A percentile compares a stretch with the other conserved stretches of the same genome.
Conservation (phyloP, 2,329 filamentous ascomycete genomes). For the Xylaria sp. region DNA sequence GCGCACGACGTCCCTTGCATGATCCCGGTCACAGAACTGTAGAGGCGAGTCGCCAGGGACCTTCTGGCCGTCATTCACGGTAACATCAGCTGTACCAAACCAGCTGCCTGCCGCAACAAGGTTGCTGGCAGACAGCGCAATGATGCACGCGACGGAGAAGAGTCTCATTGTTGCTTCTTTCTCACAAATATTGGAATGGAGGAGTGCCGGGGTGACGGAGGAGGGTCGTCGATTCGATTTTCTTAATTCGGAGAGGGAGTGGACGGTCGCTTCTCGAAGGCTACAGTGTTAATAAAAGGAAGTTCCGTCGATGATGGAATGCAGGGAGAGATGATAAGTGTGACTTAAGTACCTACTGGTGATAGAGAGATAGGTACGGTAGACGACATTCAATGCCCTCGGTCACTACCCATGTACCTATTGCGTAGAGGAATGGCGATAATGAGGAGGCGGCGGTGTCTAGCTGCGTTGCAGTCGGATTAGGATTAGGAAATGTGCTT, state of each 20-base stretch:
- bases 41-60: slow-evolving; percentile 90
- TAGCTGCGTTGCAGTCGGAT: slow-evolving; percentile 23
- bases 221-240: not conserved
- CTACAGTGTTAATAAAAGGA: not conserved
- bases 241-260: not conserved
- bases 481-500: slow-evolving; percentile 22
- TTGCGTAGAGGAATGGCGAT: slow-evolving; percentile 9
- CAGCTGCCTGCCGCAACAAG: slow-evolving; percentile 59
- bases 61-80: slow-evolving; percentile 64
- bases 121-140: slow-evolving; percentile 52
- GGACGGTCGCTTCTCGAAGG: not conserved
- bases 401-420: not conserved
- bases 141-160: slow-evolving; percentile 56
- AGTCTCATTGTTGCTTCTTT: slow-evolving; percentile 50
- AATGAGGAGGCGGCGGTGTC: slow-evolving; percentile 25
- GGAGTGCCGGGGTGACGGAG: not conserved
- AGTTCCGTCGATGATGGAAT: slow-evolving; percentile 1
- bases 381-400: not conserved
- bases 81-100: slow-evolving; percentile 61
- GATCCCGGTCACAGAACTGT: slow-evolving; percentile 75
- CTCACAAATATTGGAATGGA: not conserved
- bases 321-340: not conserved
- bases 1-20: slow-evolving; percentile 73
- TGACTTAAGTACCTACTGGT: not conserved
- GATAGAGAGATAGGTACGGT: too few relatives aligned